Percentiles rank a stretch among this genome's conserved stretches.
These are phyloP conservation scores for Neurospora sublineolata DNA, from an alignment of 495 filamentous ascomycete species.

Conservation along the genomic window DNA sequence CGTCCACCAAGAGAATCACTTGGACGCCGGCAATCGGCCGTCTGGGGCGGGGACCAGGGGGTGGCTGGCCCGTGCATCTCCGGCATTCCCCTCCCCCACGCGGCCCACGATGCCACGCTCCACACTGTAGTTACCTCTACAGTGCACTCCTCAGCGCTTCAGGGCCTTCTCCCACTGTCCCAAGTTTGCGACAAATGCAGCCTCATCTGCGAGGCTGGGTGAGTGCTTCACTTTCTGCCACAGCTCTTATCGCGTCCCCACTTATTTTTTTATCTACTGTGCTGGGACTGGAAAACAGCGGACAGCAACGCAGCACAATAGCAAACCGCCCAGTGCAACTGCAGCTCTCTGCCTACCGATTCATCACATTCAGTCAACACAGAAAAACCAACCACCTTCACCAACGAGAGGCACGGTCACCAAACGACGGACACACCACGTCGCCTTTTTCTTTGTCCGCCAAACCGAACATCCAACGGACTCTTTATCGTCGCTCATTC, in stretches of 20 bases:
- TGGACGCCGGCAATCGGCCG: constrained; percentile 19
- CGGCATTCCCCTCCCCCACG: background rate
- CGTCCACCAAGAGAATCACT: background rate
- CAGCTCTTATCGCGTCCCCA: background rate
- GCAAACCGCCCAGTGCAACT: background rate
- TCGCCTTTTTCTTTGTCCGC: background rate
- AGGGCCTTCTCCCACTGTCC: background rate
- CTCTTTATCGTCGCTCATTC: background rate
- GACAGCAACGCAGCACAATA: background rate
- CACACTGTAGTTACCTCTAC: background rate
- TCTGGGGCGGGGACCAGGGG: background rate
- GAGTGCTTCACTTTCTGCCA: background rate
- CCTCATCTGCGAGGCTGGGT: background rate
- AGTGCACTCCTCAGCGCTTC: background rate
- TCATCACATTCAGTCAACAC: background rate
- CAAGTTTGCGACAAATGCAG: background rate
- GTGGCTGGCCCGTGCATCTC: background rate
- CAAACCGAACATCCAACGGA: background rate
- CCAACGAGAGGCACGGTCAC: background rate
- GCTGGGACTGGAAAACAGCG: background rate
- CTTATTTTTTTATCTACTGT: background rate
- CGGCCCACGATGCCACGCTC: background rate
- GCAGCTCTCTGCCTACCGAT: background rate
- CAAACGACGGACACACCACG: background rate
- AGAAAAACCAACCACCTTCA: background rate